Base-by-base conservation (phyloP, 495 filamentous ascomycete species). In the Talaromyces adpressus region DNA sequence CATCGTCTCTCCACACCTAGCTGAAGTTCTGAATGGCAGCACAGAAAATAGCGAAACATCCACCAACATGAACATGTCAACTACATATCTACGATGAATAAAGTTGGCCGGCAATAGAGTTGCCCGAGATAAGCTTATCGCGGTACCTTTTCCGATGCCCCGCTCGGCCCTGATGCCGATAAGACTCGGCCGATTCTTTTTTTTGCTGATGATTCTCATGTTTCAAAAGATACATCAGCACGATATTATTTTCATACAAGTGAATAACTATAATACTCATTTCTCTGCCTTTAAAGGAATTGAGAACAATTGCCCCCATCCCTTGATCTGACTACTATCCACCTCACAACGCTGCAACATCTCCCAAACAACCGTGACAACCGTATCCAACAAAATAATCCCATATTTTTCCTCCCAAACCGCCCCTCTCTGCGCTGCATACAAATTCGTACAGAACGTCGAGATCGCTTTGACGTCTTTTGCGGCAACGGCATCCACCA, bases 381-480 rank as follows among this genome's bases (percentile, higher is more conserved):
- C 58, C 1, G 58, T 60, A 27, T 60, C 58, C 58, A 60, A 9
- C 34, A 60, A 16, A 1, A 60, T 22, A 45, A 60, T 29, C 7
- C 39, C 36, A 36, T 60, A 29, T 16, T 60, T 60, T 6, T 60
- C 58, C 36, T 60, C 58, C 58, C 58, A 60, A 14, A 22, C 9
- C 32, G 36, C 32, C 2, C 18, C 36, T 23, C 58, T 34, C 36
- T 60, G 58, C 20, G 58, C 58, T 2, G 58, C 58, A 47, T 60
- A 60, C 36, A 60, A 23, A 41, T 60, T 59, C 16, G 58, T 60
- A 34, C 58, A 60, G 18, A 60, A 60, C 16, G 58, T 60, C 20
- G 58, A 60, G 22, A 60, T 29, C 7, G 36, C 34, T 18, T 60
- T 60, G 1, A 60, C 58, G 6, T 60, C 34, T 22, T 27, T 27